These are phyloP conservation scores for Ceratocystis lukuohia DNA, from an alignment of 2,329 filamentous ascomycete species.

Conservation along the genomic window DNA sequence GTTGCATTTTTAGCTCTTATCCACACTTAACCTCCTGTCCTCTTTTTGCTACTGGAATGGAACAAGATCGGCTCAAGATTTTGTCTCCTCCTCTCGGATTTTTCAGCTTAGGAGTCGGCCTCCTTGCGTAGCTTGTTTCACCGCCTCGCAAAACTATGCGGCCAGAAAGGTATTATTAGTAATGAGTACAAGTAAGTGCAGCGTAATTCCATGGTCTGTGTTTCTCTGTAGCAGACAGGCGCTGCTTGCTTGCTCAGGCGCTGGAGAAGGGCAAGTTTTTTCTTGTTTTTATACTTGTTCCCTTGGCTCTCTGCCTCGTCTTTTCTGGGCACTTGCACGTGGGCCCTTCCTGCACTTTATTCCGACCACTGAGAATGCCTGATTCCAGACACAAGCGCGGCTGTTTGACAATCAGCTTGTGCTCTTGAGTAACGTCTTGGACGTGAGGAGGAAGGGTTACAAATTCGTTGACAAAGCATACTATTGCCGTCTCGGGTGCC, in stretches of 20 bases:
- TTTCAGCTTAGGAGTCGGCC: constrained; percentile 6
- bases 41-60: constrained; percentile 7
- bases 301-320: not conserved
- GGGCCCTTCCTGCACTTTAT: not conserved
- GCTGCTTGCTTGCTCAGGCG: not conserved
- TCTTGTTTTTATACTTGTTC: not conserved
- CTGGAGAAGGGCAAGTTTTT: not conserved
- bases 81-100: constrained; percentile 7
- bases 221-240: too few relatives aligned
- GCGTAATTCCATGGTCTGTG: too few relatives aligned
- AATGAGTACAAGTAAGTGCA: not conserved
- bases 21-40: constrained; percentile 1
- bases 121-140: constrained; percentile 1
- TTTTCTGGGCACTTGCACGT: not conserved
- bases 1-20: not conserved
- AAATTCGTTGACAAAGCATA: not conserved
- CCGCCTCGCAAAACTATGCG: not conserved
- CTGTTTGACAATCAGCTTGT: constrained; percentile 3
- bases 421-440: not conserved
- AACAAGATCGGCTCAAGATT: not conserved
- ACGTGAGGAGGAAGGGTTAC: not conserved
- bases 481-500: not conserved
- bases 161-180: too few relatives aligned
- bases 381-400: not conserved
- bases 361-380: not conserved